phyloP scores from a whole-genome alignment of 78 protist species.

The Dictyostelium firmibasis region DNA sequence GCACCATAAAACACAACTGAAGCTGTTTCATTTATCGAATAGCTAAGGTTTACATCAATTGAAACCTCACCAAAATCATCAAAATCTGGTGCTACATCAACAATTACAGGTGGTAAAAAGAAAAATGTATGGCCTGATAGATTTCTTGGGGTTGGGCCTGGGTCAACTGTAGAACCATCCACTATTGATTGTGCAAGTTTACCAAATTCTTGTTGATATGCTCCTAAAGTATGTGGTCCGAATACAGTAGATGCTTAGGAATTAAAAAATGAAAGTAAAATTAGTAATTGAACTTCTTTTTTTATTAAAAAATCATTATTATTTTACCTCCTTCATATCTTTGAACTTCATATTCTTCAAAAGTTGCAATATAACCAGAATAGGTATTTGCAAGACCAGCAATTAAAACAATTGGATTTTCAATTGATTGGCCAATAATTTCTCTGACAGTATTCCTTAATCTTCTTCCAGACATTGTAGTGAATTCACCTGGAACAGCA shows the following conservation, averaged over 20 bases:
- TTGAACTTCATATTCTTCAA: slow-evolving; percentile 84
- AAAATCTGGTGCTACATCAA: slow-evolving; percentile 77
- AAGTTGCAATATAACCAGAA: slow-evolving; percentile 84
- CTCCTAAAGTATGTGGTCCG: slow-evolving; percentile 84
- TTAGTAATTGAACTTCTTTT: too few species aligned
- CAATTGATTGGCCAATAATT: slow-evolving; percentile 13
- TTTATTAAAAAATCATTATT: too few species aligned
- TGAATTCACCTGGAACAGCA: slow-evolving; percentile 88
- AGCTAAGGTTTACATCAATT: slow-evolving; percentile 8
- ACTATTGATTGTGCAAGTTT: slow-evolving; percentile 65
- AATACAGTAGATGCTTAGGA: slow-evolving; percentile 77
- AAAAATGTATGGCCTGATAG: slow-evolving; percentile 50
- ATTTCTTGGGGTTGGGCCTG: slow-evolving; percentile 77
- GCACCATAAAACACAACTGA: slow-evolving; percentile 76
- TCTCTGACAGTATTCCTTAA: slow-evolving; percentile 63
- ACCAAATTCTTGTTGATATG: slow-evolving; percentile 80
- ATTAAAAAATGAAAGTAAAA: too few species aligned
- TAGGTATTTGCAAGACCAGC: slow-evolving; percentile 85
- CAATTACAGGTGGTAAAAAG: slow-evolving; percentile 72
- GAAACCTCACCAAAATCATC: slow-evolving; percentile 60
- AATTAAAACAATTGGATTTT: slow-evolving; percentile 71
- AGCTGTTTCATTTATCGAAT: slow-evolving; percentile 39
- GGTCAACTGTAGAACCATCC: slow-evolving; percentile 10
- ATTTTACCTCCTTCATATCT: slow-evolving; percentile 83
- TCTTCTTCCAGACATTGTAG: slow-evolving; percentile 91